phyloP scores from a whole-genome alignment of 805 yeast species.

The Ogataea zsoltii region DNA sequence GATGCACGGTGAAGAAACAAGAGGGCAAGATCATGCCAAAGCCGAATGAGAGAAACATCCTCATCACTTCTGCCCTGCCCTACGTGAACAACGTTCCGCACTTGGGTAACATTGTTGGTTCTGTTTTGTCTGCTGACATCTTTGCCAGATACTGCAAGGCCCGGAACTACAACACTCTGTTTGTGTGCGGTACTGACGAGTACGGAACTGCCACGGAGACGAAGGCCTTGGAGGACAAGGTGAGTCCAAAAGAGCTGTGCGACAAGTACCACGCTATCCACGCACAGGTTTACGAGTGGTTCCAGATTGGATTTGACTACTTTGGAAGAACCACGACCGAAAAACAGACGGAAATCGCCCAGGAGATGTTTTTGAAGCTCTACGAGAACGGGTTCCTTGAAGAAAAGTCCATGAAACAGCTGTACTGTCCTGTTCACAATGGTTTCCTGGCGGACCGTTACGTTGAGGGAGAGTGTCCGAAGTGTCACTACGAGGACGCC shows the following conservation, averaged over 20 bases:
- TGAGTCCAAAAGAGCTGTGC: conserved; percentile 86
- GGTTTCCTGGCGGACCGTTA: conserved; percentile 94
- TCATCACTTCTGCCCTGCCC: conserved; percentile 95
- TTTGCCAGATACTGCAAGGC: conserved; percentile 87
- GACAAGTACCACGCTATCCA: conserved; percentile 88
- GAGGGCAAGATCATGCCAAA: conserved; percentile 59
- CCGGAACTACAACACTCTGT: conserved; percentile 84
- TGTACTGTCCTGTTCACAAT: conserved; percentile 87
- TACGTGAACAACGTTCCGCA: conserved; percentile 99
- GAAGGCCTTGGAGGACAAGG: conserved; percentile 91
- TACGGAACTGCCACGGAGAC: conserved; percentile 99
- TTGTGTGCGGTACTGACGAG: conserved; percentile 96
- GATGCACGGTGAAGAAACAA: conserved; percentile 16
- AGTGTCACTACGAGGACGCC: conserved; percentile 93
- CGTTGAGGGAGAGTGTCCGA: conserved; percentile 97
- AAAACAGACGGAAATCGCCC: conserved; percentile 92
- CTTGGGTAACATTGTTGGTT: conserved; percentile 94
- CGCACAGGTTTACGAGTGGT: conserved; percentile 93
- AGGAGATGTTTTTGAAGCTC: conserved; percentile 81
- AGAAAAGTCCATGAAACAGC: conserved; percentile 84
- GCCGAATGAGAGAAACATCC: conserved; percentile 70
- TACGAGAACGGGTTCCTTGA: conserved; percentile 77
- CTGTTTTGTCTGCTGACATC: conserved; percentile 92
- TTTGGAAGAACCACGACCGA: conserved; percentile 96
- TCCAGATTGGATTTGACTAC: conserved; percentile 88